These are phyloP conservation scores for Verticillium nonalfalfae DNA, from an alignment of 2,329 filamentous ascomycete species.

Conservation along the genomic window DNA sequence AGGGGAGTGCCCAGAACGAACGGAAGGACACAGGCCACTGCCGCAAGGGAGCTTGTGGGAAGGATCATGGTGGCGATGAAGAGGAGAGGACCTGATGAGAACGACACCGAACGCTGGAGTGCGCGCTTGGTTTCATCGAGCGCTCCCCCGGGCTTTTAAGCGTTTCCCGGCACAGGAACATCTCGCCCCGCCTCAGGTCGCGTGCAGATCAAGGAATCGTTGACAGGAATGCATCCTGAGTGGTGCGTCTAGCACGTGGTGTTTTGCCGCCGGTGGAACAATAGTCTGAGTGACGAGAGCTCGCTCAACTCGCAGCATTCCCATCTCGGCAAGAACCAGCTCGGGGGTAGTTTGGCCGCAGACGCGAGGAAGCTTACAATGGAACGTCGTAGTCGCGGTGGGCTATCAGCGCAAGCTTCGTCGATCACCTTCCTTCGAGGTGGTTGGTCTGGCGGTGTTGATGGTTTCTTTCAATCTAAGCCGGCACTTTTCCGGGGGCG, in stretches of 20 bases:
- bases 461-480: not conserved
- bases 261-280: not conserved
- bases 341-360: not conserved
- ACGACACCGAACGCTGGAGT: not conserved
- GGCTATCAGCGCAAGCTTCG: not conserved
- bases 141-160: not conserved
- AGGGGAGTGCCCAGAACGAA: slow-evolving; percentile 17
- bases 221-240: not conserved
- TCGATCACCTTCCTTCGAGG: not conserved
- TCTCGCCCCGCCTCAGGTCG: not conserved
- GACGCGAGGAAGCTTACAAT: not conserved
- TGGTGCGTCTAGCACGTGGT: not conserved
- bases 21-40: slow-evolving; percentile 13
- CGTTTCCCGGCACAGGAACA: not conserved
- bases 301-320: not conserved
- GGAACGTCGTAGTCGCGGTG: not conserved
- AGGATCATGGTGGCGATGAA: slow-evolving; percentile 3
- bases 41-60: slow-evolving; percentile 5
- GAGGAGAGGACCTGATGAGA: not conserved
- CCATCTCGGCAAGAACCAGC: not conserved
- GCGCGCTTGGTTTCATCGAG: not conserved
- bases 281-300: not conserved
- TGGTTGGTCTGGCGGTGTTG: not conserved
- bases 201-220: not conserved
- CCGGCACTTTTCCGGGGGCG: not conserved